phyloP scores from a whole-genome alignment of 2,329 filamentous ascomycete genomes.

The Trichoderma sp. region DNA sequence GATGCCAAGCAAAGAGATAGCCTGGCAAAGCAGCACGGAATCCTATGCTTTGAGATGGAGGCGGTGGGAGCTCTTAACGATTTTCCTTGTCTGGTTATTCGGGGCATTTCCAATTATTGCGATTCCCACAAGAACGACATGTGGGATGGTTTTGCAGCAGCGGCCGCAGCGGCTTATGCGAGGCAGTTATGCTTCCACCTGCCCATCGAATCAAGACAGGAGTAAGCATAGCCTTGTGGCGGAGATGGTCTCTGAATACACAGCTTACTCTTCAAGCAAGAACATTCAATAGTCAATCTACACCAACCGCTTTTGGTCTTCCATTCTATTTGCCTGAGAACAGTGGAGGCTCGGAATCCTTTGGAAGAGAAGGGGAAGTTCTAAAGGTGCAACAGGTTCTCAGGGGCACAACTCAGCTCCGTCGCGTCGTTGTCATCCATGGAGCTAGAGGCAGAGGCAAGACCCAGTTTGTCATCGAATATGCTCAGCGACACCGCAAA shows the following conservation, averaged over 20 bases:
- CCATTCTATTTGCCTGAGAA: background rate
- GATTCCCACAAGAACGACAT: background rate
- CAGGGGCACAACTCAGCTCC: background rate
- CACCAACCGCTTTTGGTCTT: background rate
- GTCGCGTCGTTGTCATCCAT: background rate
- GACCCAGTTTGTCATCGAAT: background rate
- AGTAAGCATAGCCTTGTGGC: background rate
- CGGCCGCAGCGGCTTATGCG: background rate
- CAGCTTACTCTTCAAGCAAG: background rate
- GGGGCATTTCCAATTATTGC: background rate
- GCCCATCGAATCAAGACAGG: background rate
- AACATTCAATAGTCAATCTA: background rate
- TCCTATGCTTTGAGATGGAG: background rate
- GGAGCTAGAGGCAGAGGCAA: background rate
- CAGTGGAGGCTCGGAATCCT: background rate
- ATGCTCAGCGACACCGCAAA: background rate
- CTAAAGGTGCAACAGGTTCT: background rate
- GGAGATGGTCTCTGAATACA: no score
- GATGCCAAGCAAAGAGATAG: background rate
- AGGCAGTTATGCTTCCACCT: background rate
- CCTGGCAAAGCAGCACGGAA: background rate
- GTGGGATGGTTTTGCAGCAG: background rate
- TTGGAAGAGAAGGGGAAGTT: background rate
- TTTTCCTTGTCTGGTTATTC: background rate
- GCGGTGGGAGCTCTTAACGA: background rate